These are phyloP conservation scores for Trifolium fragiferum DNA, from an alignment of 306 rosid genomes.

Conservation along the genomic window DNA sequence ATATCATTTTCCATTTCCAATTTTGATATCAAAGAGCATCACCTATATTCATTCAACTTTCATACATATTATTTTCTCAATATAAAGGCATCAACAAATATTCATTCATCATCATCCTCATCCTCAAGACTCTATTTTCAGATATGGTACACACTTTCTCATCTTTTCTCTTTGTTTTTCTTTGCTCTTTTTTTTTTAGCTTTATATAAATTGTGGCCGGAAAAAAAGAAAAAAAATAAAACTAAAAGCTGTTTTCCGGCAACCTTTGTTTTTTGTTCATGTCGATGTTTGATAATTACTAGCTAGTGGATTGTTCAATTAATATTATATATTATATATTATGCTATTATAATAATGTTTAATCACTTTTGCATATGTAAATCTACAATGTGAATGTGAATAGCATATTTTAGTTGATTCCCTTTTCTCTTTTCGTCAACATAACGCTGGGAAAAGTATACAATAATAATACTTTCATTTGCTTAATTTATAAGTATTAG, in stretches of 20 bases:
- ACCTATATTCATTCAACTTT: not conserved
- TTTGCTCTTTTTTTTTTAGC: not conserved
- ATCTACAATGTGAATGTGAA: not conserved
- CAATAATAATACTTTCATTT: not conserved
- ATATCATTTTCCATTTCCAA: not conserved
- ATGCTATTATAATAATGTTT: conserved; percentile 1
- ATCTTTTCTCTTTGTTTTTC: not conserved
- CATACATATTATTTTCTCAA: conserved; percentile 7
- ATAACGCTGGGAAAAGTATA: conserved; percentile 1
- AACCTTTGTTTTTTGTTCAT: not conserved
- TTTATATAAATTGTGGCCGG: not conserved
- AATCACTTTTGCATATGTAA: no score
- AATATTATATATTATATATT: not conserved
- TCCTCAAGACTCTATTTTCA: not conserved
- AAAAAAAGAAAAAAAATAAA: not conserved
- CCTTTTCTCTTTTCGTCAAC: conserved; percentile 26
- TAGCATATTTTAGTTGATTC: conserved; percentile 13
- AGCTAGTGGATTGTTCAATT: conserved; percentile 7
- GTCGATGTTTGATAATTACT: not conserved
- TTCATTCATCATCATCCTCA: not conserved
- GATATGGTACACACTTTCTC: conserved; percentile 24
- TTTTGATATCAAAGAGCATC: not conserved
- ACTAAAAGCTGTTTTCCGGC: conserved; percentile 5
- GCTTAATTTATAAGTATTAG: not conserved
- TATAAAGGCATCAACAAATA: not conserved